Percentiles rank a stretch among this genome's conserved stretches.
Evolutionary conservation across 148 eudicot species (phyloP).

Genomic region (Rheum nobile): DNA sequence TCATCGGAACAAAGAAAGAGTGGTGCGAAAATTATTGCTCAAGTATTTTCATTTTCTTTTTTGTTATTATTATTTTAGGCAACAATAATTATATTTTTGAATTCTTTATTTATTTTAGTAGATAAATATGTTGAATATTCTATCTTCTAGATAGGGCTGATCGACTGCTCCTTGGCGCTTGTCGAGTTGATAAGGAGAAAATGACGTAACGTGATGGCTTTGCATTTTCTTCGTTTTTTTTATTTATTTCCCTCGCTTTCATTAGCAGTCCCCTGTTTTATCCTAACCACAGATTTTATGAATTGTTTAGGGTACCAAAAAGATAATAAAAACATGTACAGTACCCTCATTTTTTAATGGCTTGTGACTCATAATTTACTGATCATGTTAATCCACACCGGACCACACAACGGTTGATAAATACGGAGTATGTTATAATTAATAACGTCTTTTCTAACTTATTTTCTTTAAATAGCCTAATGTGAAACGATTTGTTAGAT

Average conservation of each 20-base stretch:
- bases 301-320: too few relatives aligned
- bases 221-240: background rate
- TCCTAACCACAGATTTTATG: too few relatives aligned
- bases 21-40: background rate
- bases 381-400: too few relatives aligned
- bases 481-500: too few relatives aligned
- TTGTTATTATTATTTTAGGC: background rate
- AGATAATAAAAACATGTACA: too few relatives aligned
- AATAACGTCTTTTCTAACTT: too few relatives aligned
- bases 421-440: too few relatives aligned
- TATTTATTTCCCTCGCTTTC: background rate
- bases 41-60: background rate
- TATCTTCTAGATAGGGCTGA: slow-evolving; percentile 1
- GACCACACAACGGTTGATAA: too few relatives aligned
- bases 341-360: too few relatives aligned
- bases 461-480: too few relatives aligned
- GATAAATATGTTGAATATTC: background rate
- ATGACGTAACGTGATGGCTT: slow-evolving; percentile 2
- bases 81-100: background rate
- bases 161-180: background rate
- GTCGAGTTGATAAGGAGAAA: background rate
- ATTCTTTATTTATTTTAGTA: too few relatives aligned
- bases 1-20: background rate
- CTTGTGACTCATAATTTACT: too few relatives aligned
- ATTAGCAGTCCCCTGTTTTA: background rate